phyloP scores from a whole-genome alignment of 2,329 filamentous ascomycete species.

The Aspergillus cejpii region DNA sequence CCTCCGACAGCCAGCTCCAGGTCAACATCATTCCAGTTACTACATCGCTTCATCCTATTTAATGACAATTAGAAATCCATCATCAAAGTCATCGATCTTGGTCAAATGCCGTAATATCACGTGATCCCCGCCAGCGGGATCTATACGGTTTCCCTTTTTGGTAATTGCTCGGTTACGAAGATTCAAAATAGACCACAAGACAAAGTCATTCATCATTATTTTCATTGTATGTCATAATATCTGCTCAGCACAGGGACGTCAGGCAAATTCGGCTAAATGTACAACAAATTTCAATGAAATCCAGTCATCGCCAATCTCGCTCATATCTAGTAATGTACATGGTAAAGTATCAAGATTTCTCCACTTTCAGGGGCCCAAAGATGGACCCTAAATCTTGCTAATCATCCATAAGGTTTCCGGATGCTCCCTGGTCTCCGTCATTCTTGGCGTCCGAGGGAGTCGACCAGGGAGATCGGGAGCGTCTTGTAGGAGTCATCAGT shows the following conservation, averaged over 20 bases:
- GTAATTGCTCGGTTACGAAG: not conserved
- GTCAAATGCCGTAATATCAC: not conserved
- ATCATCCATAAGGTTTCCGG: not conserved
- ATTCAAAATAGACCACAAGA: not conserved
- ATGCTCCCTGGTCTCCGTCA: not conserved
- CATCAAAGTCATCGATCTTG: not conserved
- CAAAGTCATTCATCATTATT: no score
- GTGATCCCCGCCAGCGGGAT: not conserved
- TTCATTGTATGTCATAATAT: not conserved
- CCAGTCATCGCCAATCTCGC: not conserved
- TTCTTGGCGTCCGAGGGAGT: not conserved
- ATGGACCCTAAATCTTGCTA: not conserved
- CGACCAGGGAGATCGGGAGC: conserved; percentile 2
- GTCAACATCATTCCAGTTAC: no score
- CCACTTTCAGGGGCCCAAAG: not conserved
- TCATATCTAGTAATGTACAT: not conserved
- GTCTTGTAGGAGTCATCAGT: conserved; percentile 12
- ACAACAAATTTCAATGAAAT: not conserved
- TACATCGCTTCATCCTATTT: no score
- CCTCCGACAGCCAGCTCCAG: not conserved
- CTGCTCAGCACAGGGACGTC: not conserved
- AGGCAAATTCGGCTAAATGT: not conserved
- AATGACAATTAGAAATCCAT: no score
- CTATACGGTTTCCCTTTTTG: not conserved
- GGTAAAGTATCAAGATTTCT: not conserved